phyloP scores from a whole-genome alignment of 129 eudicot genomes.

The Centrapalus pauciflorus region DNA sequence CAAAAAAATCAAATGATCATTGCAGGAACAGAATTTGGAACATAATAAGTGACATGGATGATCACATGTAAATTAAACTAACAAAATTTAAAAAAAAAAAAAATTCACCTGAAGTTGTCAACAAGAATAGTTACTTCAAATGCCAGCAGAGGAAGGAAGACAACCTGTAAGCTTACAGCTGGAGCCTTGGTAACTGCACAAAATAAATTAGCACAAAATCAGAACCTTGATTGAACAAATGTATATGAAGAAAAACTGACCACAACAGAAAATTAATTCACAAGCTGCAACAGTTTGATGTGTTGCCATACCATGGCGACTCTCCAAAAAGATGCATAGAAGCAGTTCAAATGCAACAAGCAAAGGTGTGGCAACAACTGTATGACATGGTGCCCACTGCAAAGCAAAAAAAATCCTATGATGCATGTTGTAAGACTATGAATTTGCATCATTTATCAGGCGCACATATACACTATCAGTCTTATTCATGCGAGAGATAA shows the following conservation, averaged over 20 bases:
- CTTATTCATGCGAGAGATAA: background rate
- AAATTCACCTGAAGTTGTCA: conserved; percentile 83
- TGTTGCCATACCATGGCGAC: conserved; percentile 49
- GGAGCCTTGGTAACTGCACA: conserved; percentile 49
- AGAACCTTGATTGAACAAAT: conserved; percentile 1
- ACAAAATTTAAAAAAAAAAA: background rate
- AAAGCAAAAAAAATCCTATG: background rate
- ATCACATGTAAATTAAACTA: too few relatives aligned
- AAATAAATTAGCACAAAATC: background rate
- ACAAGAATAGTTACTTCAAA: conserved; percentile 65
- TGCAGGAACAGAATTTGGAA: too few relatives aligned
- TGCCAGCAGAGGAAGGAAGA: conserved; percentile 76
- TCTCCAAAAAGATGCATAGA: conserved; percentile 83
- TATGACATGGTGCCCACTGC: conserved; percentile 99
- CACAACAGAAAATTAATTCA: too few relatives aligned
- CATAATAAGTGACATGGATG: background rate
- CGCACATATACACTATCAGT: background rate
- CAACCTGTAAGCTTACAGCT: conserved; percentile 66
- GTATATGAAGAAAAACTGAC: background rate
- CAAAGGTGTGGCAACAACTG: conserved; percentile 87
- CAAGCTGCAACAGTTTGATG: background rate
- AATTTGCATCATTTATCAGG: background rate
- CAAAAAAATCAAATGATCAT: background rate
- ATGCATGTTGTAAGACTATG: background rate
- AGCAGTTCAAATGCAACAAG: conserved; percentile 89